Percentiles rank a stretch among this genome's conserved stretches.
These are phyloP conservation scores for Actinomortierella wolfii DNA, from an alignment of 371 early-diverging fungal genomes.

Conservation along the genomic window DNA sequence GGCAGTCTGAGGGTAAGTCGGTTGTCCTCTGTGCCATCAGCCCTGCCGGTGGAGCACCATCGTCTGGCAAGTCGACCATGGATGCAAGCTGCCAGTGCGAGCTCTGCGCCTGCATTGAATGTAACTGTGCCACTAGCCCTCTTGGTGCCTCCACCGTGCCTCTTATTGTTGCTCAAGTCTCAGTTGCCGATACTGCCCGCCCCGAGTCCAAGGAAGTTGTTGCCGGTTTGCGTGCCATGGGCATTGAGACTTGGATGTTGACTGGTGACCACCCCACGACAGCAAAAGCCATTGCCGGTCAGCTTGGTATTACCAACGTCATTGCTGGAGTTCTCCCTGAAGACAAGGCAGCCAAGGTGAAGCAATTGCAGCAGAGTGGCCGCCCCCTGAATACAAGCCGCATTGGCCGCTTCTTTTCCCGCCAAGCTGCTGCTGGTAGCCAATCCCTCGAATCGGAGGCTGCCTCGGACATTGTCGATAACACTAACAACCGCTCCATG, in stretches of 20 bases:
- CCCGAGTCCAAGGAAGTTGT: constrained; percentile 58
- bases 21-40: constrained; percentile 64
- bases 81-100: constrained; percentile 55
- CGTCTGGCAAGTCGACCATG: constrained; percentile 33
- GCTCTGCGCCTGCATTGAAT: constrained; percentile 52
- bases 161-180: constrained; percentile 57
- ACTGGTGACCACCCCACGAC: constrained; percentile 72
- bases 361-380: constrained; percentile 55
- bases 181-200: constrained; percentile 61
- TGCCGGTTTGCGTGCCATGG: constrained; percentile 48
- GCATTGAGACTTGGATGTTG: constrained; percentile 73
- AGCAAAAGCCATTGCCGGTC: constrained; percentile 60
- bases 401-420: constrained; percentile 12
- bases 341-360: constrained; percentile 68
- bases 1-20: constrained; percentile 69
- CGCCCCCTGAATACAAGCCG: not conserved
- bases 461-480: not conserved
- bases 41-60: constrained; percentile 40
- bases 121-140: constrained; percentile 24
- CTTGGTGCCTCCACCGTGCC: constrained; percentile 41
- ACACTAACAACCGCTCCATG: constrained; percentile 2
- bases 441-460: not conserved
- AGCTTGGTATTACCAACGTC: constrained; percentile 60
- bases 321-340: constrained; percentile 68
- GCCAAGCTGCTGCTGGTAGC: not conserved